These are phyloP conservation scores for Przewalskia tangutica DNA, from an alignment of 257 asterid genomes.

Conservation along the genomic window DNA sequence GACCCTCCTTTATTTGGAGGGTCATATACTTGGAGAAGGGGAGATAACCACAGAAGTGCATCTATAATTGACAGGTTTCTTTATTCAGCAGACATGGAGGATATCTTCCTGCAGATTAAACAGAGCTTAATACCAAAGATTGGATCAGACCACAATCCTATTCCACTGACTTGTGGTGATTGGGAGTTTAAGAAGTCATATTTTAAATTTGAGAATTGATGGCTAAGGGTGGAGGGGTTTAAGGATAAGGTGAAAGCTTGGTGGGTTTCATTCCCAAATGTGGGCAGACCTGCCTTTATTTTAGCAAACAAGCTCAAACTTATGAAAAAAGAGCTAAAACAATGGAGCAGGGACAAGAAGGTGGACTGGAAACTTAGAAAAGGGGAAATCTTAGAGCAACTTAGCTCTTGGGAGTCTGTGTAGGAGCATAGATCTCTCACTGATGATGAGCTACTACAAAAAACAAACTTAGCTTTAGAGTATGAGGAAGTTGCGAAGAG, in stretches of 20 bases:
- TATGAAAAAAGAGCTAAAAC: too few species aligned
- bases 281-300: not conserved
- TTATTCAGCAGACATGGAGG: not conserved
- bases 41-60: not conserved
- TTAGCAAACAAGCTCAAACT: too few species aligned
- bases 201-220: not conserved
- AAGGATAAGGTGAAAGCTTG: not conserved
- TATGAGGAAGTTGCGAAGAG: too few species aligned
- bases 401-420: too few species aligned
- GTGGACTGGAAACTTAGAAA: too few species aligned
- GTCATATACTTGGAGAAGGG: not conserved
- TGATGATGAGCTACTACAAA: too few species aligned
- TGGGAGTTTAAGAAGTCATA: not conserved
- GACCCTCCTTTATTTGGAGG: not conserved
- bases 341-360: too few species aligned
- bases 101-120: not conserved
- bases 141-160: not conserved
- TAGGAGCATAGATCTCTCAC: too few species aligned
- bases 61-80: not conserved
- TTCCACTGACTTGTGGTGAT: too few species aligned
- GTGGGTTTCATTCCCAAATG: not conserved
- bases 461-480: too few species aligned
- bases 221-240: not conserved
- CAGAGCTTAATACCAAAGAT: not conserved
- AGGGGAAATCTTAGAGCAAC: too few species aligned